These are phyloP conservation scores for Pseudogymnoascus sp. DNA, from an alignment of 2,329 filamentous ascomycete species.

Conservation along the genomic window DNA sequence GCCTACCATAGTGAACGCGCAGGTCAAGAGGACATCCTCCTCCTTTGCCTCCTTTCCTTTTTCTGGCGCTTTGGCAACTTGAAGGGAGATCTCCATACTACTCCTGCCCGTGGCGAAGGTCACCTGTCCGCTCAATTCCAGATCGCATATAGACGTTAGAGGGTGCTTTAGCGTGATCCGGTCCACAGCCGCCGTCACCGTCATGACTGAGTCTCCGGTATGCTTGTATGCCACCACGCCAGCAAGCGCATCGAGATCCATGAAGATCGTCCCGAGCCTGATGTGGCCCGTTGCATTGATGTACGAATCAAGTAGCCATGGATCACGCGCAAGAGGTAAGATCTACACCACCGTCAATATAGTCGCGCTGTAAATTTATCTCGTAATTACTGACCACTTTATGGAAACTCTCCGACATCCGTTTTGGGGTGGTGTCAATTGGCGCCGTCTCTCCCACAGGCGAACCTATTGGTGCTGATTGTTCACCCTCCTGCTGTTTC, in stretches of 20 bases:
- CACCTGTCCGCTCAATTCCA: constrained; percentile 47
- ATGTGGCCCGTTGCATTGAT: constrained; percentile 61
- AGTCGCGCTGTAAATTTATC: background rate
- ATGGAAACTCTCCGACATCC: constrained; percentile 59
- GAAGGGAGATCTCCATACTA: constrained; percentile 61
- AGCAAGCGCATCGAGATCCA: constrained; percentile 64
- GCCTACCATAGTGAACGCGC: constrained; percentile 62
- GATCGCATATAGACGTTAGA: constrained; percentile 58
- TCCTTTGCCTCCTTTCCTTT: constrained; percentile 42
- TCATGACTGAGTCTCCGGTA: constrained; percentile 48
- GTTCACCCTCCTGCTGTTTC: constrained; percentile 35
- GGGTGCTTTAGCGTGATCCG: constrained; percentile 46
- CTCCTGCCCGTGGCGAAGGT: constrained; percentile 58
- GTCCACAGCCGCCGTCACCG: constrained; percentile 33
- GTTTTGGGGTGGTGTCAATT: constrained; percentile 47
- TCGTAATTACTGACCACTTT: constrained; percentile 41
- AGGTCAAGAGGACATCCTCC: constrained; percentile 60
- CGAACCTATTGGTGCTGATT: background rate
- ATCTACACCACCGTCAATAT: constrained; percentile 33
- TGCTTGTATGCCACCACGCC: constrained; percentile 64
- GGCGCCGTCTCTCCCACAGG: constrained; percentile 29
- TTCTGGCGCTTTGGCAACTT: constrained; percentile 54
- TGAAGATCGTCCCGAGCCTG: constrained; percentile 42
- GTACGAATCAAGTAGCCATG: constrained; percentile 63
- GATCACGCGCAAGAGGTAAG: constrained; percentile 55